Conservation (phyloP, 2,329 filamentous ascomycete species). For the Fusarium hainanense region DNA sequence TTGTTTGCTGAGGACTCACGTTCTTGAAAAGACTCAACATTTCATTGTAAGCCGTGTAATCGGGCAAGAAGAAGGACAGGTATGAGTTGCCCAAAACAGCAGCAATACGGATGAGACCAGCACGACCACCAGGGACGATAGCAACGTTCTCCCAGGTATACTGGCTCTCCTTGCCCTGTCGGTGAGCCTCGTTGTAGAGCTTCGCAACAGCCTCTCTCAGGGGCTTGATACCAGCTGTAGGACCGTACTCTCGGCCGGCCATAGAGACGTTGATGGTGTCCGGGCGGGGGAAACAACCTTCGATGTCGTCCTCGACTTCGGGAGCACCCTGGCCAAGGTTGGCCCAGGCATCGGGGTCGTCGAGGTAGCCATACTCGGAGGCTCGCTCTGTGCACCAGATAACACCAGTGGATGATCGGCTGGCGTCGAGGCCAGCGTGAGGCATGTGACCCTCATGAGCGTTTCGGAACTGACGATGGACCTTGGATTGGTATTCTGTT, state of each 20-base stretch:
- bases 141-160: slow-evolving; percentile 99
- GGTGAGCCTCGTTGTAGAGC: slow-evolving; percentile 93
- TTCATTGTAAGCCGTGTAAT: slow-evolving; percentile 98
- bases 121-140: slow-evolving; percentile 92
- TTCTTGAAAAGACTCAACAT: slow-evolving; percentile 97
- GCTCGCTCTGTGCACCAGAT: slow-evolving; percentile 93
- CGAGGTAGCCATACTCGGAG: slow-evolving; percentile 86
- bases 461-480: slow-evolving; percentile 88
- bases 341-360: slow-evolving; percentile 86
- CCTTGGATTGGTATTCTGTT: slow-evolving; percentile 81
- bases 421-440: slow-evolving; percentile 90
- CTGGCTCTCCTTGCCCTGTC: slow-evolving; percentile 85
- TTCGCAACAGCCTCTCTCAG: slow-evolving; percentile 88
- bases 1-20: slow-evolving; percentile 43
- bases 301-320: slow-evolving; percentile 92
- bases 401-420: slow-evolving; percentile 89
- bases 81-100: slow-evolving; percentile 94
- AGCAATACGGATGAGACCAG: slow-evolving; percentile 92
- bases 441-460: slow-evolving; percentile 91
- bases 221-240: slow-evolving; percentile 92
- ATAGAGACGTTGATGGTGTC: slow-evolving; percentile 80
- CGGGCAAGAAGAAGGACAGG: slow-evolving; percentile 91
- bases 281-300: slow-evolving; percentile 87
- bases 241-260: slow-evolving; percentile 87
- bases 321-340: slow-evolving; percentile 95